Base-by-base conservation (phyloP, 345 rosid genomes). In the Aquilaria yunnanensis region DNA sequence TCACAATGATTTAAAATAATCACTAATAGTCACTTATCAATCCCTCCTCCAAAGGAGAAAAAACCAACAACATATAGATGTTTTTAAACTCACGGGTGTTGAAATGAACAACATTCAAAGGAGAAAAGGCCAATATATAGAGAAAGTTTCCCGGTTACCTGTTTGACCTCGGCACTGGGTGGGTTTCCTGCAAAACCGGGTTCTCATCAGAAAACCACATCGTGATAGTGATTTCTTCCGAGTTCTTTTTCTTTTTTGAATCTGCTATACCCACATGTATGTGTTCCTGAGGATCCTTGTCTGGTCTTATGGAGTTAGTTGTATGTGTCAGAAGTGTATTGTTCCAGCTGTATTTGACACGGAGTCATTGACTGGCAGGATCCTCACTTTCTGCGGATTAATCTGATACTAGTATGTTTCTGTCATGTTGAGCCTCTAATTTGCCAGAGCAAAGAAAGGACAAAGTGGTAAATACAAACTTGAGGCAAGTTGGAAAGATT, bases 341-440 rank as follows among this genome's bases (percentile, higher is more conserved):
- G 23, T 55, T 64, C 63, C 54, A 52, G 50, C 67, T 50, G 61
- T 70, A 72, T 12, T 54, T 79, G 69, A 78, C 69, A 68, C 60
- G 47, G 62, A 57, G 41, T 69, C 51, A 59, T 67, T 70, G 66
- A 46, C 59, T 67, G 59, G 54, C 74, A 80, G 81, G 76, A 71
- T 74, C 89, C 60, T 78, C 88, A 58, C 70, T 90, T 57, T 71
- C 94, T 51, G 84, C 89, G 70, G 86, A 92, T 69, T 81, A 62
- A 61, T 86, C 94, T 69, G 96, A 86, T 67, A 83, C 83, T 56
- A 23, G 77, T 83, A 1, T 37, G 8, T 37, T 37, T 37, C 23
- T 16, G 78, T 82, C 66, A 79, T 72, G 72, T 60, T 72, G 67
- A 72, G 68, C 60, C 67, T 81, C 50, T 70, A 80, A 51, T 77